Base-by-base conservation (phyloP, 2,329 filamentous ascomycete species). In the Pestalotiopsis sp. region DNA sequence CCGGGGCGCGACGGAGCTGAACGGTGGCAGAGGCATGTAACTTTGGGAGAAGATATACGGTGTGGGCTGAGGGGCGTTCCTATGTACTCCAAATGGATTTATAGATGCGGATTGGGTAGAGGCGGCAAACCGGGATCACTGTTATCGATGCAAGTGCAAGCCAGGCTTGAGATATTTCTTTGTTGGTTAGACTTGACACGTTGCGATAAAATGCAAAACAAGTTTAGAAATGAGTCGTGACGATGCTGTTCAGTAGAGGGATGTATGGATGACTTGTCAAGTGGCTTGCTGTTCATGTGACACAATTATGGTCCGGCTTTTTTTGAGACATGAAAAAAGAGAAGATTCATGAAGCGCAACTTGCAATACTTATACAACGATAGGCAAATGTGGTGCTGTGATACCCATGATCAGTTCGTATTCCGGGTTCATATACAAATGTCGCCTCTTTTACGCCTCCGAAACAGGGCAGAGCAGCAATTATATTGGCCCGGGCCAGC, bases 1-100 rank as follows among this genome's bases (percentile, higher is more conserved):
- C 52, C 70, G 70, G 13, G 79, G 77, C 13, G 74, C 76, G 12
- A 78, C 76, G 2, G 77, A 76, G 25, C 78, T 81, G 58, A 73
- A 69, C 31, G 76, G 77, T 25, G 76, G 74, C 23, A 76, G 65
- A 36, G 77, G 69, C 76, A 79, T 79, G 49, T 65, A 45, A 14
- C 12, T 27, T 17, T 17, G 45, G 45, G 14, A 52, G 12, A 52
- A 17, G 14, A 17, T 52, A 12, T 20, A 36, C 57, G 20, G 45
- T 23, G 5, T 36, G 31, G 31, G 7, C 31, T 36, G 31, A 7
- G 7, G 31, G 31, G 17, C 20, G 5, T 11, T 52, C 17, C 17
- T 17, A 25, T 25, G 25, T 25, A 52, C 20, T 52, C 17, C 45
- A 52, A 52, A n/a, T 20, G 31, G 31, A 5, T 9, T 36, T 36